Evolutionary conservation across 768 basidiomycete species (phyloP).

Genomic region (Leccinum subgranulosum): DNA sequence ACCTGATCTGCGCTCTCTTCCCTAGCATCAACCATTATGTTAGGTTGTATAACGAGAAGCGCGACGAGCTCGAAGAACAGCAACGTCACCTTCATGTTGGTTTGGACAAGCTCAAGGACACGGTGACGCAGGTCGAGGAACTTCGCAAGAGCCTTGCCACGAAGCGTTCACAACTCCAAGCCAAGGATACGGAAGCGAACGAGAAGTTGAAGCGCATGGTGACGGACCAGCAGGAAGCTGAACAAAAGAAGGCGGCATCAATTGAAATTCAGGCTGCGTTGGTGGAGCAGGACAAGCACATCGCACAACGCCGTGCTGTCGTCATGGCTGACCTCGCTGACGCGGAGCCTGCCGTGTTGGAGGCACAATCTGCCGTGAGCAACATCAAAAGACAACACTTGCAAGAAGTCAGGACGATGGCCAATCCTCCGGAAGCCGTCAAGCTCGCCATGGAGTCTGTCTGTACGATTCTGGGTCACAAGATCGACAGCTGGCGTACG

Average conservation of each 20-base stretch:
- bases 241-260: constrained; percentile 96
- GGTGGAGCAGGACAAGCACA: constrained; percentile 86
- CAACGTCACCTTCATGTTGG: constrained; percentile 73
- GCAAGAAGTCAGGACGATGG: constrained; percentile 97
- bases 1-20: constrained; percentile 6
- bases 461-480: constrained; percentile 93
- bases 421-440: constrained; percentile 96
- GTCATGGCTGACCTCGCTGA: constrained; percentile 96
- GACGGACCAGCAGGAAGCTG: constrained; percentile 30
- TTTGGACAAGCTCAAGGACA: constrained; percentile 92
- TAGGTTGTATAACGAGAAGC: constrained; percentile 86
- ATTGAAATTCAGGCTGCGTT: constrained; percentile 94
- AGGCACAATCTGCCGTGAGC: constrained; percentile 94
- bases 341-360: constrained; percentile 94
- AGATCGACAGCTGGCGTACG: constrained; percentile 94
- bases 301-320: constrained; percentile 81
- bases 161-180: constrained; percentile 88
- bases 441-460: constrained; percentile 99
- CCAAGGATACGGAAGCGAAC: constrained; percentile 94
- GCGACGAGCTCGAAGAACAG: constrained; percentile 59
- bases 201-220: constrained; percentile 98
- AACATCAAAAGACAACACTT: constrained; percentile 95
- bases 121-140: constrained; percentile 93
- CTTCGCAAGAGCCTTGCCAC: constrained; percentile 91
- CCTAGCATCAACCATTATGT: constrained; percentile 95